Evolutionary conservation across 164 flowering plant species (phyloP).

Genomic region (Paratinospora sagittata): DNA sequence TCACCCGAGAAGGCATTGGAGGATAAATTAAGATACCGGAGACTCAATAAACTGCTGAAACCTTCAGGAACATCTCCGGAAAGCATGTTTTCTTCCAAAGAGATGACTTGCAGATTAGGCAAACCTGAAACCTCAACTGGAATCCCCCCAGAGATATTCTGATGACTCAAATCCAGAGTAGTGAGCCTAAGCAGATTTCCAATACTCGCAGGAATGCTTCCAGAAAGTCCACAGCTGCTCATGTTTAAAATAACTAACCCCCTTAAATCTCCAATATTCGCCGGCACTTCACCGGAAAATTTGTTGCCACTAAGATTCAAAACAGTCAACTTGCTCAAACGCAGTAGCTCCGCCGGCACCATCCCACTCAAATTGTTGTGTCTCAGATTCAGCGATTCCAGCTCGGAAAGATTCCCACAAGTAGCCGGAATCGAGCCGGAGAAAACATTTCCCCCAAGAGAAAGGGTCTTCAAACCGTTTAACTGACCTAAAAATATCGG

Average conservation of each 20-base stretch:
- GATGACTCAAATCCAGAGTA: constrained; percentile 59
- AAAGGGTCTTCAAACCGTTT: constrained; percentile 33
- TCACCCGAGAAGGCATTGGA: constrained; percentile 47
- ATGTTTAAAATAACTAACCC: constrained; percentile 42
- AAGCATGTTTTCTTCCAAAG: constrained; percentile 47
- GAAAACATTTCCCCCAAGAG: constrained; percentile 53
- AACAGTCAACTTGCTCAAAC: constrained; percentile 39
- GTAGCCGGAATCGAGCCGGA: constrained; percentile 42
- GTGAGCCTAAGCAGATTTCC: constrained; percentile 45
- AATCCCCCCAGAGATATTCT: constrained; percentile 48
- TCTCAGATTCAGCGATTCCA: constrained; percentile 45
- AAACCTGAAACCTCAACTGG: constrained; percentile 64
- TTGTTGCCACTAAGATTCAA: constrained; percentile 48
- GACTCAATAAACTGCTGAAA: constrained; percentile 53
- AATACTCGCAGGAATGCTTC: constrained; percentile 44
- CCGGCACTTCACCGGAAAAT: constrained; percentile 38
- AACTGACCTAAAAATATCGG: constrained; percentile 37
- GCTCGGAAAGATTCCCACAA: constrained; percentile 27
- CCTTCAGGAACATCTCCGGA: constrained; percentile 64
- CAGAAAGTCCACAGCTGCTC: constrained; percentile 54
- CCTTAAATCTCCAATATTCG: constrained; percentile 34
- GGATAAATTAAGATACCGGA: constrained; percentile 45
- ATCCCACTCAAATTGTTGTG: constrained; percentile 43
- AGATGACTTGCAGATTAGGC: constrained; percentile 52
- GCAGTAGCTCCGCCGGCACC: constrained; percentile 40